Evolutionary conservation across 306 rosid genomes (phyloP).

Genomic region (Biancaea sappan): DNA sequence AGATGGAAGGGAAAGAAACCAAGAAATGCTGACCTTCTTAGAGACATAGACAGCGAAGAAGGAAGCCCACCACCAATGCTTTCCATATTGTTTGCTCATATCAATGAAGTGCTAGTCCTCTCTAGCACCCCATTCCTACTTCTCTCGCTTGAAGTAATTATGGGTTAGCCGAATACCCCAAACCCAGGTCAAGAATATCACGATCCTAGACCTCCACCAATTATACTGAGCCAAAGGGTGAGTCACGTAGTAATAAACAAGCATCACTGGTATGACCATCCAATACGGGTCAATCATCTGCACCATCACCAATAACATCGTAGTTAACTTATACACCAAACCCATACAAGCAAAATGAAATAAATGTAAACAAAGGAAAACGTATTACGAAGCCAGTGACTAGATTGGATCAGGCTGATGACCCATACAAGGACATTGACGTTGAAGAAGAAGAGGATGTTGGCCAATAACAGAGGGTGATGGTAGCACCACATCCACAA

Average conservation of each 20-base stretch:
- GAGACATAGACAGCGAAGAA: constrained; percentile 75
- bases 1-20: background rate
- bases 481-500: constrained; percentile 70
- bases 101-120: too few relatives aligned
- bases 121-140: too few relatives aligned
- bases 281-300: constrained; percentile 89
- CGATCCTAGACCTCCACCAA: too few relatives aligned
- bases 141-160: too few relatives aligned
- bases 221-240: constrained; percentile 72
- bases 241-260: constrained; percentile 62
- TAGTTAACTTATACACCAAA: background rate
- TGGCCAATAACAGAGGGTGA: constrained; percentile 73
- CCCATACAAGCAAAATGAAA: background rate
- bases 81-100: too few relatives aligned
- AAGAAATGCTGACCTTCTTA: constrained; percentile 54
- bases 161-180: constrained; percentile 77
- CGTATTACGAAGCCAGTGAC: constrained; percentile 67
- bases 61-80: constrained; percentile 98
- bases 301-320: constrained; percentile 18
- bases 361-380: background rate
- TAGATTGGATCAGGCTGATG: constrained; percentile 57
- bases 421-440: constrained; percentile 82
- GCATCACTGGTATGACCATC: constrained; percentile 83
- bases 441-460: constrained; percentile 75
- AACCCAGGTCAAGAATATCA: constrained; percentile 63